Evolutionary conservation across 805 yeast species (phyloP), one percentile per base, ranked within the genome.

Genomic region (Candida lessepsii): DNA sequence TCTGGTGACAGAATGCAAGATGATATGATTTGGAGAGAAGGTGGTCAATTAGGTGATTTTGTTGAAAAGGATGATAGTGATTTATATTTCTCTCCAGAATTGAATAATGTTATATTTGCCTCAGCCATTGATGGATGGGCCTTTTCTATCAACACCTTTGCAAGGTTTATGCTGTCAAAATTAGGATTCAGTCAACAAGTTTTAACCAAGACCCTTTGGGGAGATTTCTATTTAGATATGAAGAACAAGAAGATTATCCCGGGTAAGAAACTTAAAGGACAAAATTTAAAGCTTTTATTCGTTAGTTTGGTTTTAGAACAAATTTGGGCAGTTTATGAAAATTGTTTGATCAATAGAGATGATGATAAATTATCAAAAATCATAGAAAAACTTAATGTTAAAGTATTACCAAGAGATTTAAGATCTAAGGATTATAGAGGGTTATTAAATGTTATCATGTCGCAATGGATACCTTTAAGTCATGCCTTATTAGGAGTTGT

Each of bases 81-180:
- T 51, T 64, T 90, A 18, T 90, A 90, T 57, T 91, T 91, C 47
- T 74, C 86, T 13, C 99, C 99, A 0, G 86, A 83, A 37, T 75
- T 78, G 49, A 88, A 88, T 56, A 91, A 91, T 55, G 96, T 91
- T 4, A 78, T 91, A 0, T 91, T 91, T 67, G 91, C 96, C 0
- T 73, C 79, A 20, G 99, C 99, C 1, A 71, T 85, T 14, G 99
- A 93, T 63, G 98, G 98, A 9, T 93, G 99, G 98, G 99, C 98
- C 1, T 93, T 93, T 61, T 85, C 87, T 30, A 71, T 93, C 36
- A 79, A 86, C 37, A 96, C 93, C 49, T 86, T 93, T 61, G 86
- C 96, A 6, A 81, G 84, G 42, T 80, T 93, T 24, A 87, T 88
- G 58, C 93, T 84, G 63, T 78, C 78, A 35, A 88, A 88, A 53